Evolutionary conservation across 441 rosid species (phyloP).

Genomic region (Gossypium davidsonii): DNA sequence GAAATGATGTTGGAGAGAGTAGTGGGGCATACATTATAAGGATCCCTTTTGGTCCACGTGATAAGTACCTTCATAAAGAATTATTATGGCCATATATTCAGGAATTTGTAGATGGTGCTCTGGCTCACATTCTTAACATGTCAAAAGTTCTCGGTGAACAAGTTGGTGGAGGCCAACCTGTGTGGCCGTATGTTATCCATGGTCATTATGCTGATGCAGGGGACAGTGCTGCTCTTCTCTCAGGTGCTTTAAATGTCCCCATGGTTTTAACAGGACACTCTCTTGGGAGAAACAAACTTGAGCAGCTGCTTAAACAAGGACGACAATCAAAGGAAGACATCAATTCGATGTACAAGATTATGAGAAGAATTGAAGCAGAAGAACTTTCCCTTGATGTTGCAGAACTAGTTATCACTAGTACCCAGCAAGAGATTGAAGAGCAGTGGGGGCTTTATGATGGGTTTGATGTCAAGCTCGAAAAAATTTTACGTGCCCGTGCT

Average conservation of each 20-base stretch:
- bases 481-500: constrained; percentile 84
- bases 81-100: constrained; percentile 87
- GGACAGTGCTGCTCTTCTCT: constrained; percentile 81
- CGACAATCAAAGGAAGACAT: constrained; percentile 86
- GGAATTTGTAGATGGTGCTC: constrained; percentile 95
- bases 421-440: constrained; percentile 90
- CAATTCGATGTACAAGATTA: constrained; percentile 84
- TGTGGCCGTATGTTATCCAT: constrained; percentile 94
- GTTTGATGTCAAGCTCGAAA: constrained; percentile 93
- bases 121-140: constrained; percentile 87
- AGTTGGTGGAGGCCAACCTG: constrained; percentile 72
- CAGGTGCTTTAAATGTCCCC: constrained; percentile 93
- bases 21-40: constrained; percentile 91
- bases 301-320: constrained; percentile 92
- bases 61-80: constrained; percentile 75
- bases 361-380: constrained; percentile 90
- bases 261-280: constrained; percentile 98
- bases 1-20: constrained; percentile 74
- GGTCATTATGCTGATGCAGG: constrained; percentile 98
- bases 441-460: constrained; percentile 99
- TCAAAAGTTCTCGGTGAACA: constrained; percentile 86
- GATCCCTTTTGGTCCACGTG: constrained; percentile 90
- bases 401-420: constrained; percentile 92
- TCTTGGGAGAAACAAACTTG: constrained; percentile 93
- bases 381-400: constrained; percentile 96